Percentiles rank a stretch among this genome's conserved stretches.
Conservation (phyloP, 306 rosid genomes). For the Prunus mongolica region DNA sequence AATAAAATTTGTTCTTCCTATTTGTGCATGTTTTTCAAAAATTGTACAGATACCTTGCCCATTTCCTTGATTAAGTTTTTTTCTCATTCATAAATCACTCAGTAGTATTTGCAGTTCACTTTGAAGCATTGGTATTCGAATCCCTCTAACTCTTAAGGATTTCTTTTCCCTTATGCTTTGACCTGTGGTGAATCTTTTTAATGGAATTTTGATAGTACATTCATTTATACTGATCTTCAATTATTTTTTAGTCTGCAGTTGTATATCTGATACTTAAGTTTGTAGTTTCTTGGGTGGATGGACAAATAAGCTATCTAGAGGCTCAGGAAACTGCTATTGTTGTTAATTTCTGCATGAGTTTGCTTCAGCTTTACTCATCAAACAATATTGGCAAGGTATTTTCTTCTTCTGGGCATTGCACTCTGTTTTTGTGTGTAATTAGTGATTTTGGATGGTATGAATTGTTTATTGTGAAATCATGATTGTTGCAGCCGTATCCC, state of each 20-base stretch:
- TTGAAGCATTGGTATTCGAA: not conserved
- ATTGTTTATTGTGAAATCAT: not conserved
- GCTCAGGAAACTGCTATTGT: slow-evolving; percentile 70
- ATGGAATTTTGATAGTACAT: not conserved
- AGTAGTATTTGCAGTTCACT: too few relatives aligned
- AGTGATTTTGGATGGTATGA: too few relatives aligned
- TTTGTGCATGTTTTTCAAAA: too few relatives aligned
- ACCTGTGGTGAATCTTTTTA: not conserved
- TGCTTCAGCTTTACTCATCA: slow-evolving; percentile 87
- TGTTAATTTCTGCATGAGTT: slow-evolving; percentile 77
- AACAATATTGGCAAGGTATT: slow-evolving; percentile 95
- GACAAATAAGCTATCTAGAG: slow-evolving; percentile 88
- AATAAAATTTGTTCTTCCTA: too few relatives aligned
- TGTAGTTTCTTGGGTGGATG: slow-evolving; percentile 92
- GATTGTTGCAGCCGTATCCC: not conserved
- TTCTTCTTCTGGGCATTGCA: slow-evolving; percentile 3
- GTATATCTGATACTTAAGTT: slow-evolving; percentile 87
- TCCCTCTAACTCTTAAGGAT: not conserved
- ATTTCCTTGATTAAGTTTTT: too few relatives aligned
- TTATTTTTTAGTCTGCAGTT: slow-evolving; percentile 79
- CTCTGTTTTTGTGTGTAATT: not conserved
- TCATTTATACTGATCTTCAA: slow-evolving; percentile 24
- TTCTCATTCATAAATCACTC: too few relatives aligned
- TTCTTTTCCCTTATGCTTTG: not conserved
- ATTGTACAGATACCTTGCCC: too few relatives aligned